Evolutionary conservation across 2,329 filamentous ascomycete genomes (phyloP), one percentile per base, ranked within the genome.

Genomic region (Fusarium dlaminii): DNA sequence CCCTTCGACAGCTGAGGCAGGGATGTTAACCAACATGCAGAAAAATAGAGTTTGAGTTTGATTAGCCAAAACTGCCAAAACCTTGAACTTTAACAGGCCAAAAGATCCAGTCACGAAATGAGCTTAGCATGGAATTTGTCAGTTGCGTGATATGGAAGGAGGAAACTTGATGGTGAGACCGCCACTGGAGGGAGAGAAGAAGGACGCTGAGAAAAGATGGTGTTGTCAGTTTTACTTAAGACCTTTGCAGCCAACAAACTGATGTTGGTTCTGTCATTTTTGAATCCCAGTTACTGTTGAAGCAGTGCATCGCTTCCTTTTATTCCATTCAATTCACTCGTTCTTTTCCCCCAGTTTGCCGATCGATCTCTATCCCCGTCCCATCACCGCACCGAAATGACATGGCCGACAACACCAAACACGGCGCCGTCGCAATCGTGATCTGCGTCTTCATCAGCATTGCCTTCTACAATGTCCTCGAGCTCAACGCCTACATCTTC

Each of bases 401-500:
- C 14, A 72, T 68, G 68, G 63, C 39, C 20, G 52, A 56, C 36
- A 57, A 57, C 37, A 57, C 74, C 27, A 74, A 74, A 43, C 67
- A 45, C 34, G 75, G 75, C 48, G 54, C 37, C 29, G 58, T 74
- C 24, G 70, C 75, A 24, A 49, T 67, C 29, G 43, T 78, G 55
- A 75, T 78, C 52, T 56, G 59, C 51, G 67, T 77, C 48, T 78
- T 78, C 45, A 74, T 78, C 42, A 66, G 70, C 63, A 74, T 82
- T 22, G 73, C 80, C 5, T 70, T 74, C 24, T 81, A 80, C 70
- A 83, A 83, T 62, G 79, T 79, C 22, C 22, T 81, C 52, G 82
- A 83, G 63, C 81, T 83, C 22, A 78, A 69, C 32, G 64, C 79
- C 68, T 74, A 78, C 63, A 81, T 83, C 32, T 72, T 80, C 27